phyloP scores from a whole-genome alignment of 306 rosid species.

The Quercus rubra region DNA sequence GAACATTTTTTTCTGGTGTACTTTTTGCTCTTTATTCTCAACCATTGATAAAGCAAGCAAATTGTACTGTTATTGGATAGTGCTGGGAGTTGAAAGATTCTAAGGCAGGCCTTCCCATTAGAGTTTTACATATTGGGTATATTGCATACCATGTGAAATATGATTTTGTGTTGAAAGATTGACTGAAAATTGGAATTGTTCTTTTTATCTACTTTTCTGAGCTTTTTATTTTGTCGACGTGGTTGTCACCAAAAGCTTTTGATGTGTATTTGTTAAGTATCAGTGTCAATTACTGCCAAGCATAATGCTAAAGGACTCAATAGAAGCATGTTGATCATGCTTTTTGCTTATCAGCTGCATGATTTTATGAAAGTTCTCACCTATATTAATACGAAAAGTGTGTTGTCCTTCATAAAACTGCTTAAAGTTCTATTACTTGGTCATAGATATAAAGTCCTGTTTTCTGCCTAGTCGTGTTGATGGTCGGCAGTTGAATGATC shows the following conservation, averaged over 20 bases:
- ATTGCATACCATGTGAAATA: conserved; percentile 14
- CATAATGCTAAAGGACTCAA: too few species aligned
- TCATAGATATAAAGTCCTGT: too few species aligned
- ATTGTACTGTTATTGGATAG: conserved; percentile 16
- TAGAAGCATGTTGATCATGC: background rate
- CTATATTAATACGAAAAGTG: background rate
- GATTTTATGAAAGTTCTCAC: background rate
- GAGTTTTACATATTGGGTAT: conserved; percentile 13
- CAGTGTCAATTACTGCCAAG: background rate
- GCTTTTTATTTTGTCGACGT: conserved; percentile 16
- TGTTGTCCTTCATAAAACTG: too few species aligned
- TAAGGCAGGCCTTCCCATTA: conserved; percentile 2
- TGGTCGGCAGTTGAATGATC: background rate
- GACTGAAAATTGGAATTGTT: conserved; percentile 3
- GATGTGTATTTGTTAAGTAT: conserved; percentile 12
- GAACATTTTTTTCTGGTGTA: conserved; percentile 26
- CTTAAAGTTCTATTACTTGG: too few species aligned
- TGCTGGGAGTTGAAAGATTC: conserved; percentile 12
- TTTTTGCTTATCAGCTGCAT: background rate
- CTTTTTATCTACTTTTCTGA: conserved; percentile 11
- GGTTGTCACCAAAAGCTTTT: conserved; percentile 5
- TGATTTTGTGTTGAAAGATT: conserved; percentile 9
- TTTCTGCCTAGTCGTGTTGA: too few species aligned
- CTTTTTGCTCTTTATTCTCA: conserved; percentile 29
- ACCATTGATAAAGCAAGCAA: conserved; percentile 23